Base-by-base conservation (phyloP, 202 grass and related monocot genomes). In the Setaria italica region DNA sequence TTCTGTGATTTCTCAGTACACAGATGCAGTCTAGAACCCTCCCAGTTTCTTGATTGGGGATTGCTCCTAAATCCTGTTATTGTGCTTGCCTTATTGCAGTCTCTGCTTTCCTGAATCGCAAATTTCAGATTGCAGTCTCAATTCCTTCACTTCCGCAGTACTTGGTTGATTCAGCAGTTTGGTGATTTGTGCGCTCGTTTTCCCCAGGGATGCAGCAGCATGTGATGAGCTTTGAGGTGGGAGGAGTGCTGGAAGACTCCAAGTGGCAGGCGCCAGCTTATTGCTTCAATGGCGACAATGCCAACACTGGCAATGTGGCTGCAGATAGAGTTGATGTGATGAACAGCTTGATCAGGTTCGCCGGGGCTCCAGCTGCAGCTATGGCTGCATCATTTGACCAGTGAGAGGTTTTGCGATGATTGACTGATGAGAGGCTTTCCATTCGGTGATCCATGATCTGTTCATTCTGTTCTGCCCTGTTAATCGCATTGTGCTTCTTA, bases 201-300 rank as follows among this genome's bases (percentile, higher is more conserved):
- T 74, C 58, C 68, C 7, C 84, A 92, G 90, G 94, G 19, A 97
- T 92, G 88, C 82, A 88, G 16, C 91, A 87, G 59, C 86, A 94
- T 68, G 95, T 94, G 48, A 97, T 97, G 88, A 92, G 84, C 33
- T 97, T 94, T 60, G 90, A 97, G 62, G 95, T 89, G 5, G 95
- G 95, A 13, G 82, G 37, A 19, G 70, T 82, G 11, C 90, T 97
- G 13, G 90, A 97, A 45, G 95, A 97, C 72, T 84, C 92, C 19
- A 58, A 89, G 47, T 97, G 92, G 95, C 95, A 97, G 75, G 94
- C 94, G 0, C 94, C 90, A 0, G 55, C 85, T 32, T 70, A 88
- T 53, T 97, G 92, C 80, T 97, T 97, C 86, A 48, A 60, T 30
- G 74, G 80, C 11, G 14, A 4, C 17, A n/a, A 4, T 5, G 13